Evolutionary conservation across 176 grass and related monocot genomes (phyloP).

Genomic region (Avena insularis): DNA sequence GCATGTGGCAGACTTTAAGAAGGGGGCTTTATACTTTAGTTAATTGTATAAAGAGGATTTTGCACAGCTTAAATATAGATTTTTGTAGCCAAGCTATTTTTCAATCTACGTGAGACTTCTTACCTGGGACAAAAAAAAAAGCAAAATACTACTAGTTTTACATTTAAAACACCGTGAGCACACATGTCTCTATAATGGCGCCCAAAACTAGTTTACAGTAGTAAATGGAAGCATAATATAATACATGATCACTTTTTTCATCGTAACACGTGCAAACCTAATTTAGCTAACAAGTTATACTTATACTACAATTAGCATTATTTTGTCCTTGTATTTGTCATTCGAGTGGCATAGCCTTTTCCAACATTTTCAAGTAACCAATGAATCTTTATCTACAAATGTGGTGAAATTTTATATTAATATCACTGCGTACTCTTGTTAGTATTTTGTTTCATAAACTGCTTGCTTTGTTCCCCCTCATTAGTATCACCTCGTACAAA

Average conservation of each 20-base stretch:
- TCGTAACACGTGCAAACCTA: not conserved
- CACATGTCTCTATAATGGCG: not conserved
- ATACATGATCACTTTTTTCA: no score
- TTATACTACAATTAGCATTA: not conserved
- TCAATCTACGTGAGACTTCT: no score
- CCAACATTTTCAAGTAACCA: not conserved
- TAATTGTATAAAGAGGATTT: no score
- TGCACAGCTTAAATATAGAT: no score
- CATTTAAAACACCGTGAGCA: not conserved
- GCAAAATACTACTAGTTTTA: not conserved
- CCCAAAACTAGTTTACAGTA: not conserved
- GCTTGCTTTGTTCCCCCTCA: not conserved
- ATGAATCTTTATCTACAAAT: not conserved
- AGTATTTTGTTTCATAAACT: not conserved
- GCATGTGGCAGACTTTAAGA: no score
- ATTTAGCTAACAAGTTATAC: not conserved
- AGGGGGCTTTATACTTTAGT: not conserved
- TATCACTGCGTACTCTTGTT: not conserved
- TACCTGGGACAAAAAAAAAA: not conserved
- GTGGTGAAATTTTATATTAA: not conserved
- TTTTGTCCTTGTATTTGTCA: not conserved
- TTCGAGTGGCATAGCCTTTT: not conserved
- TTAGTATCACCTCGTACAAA: not conserved
- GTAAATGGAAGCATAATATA: not conserved
- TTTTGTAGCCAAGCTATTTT: no score